A percentile compares a stretch with the other conserved stretches of the same genome.
Conservation (phyloP, 2,329 filamentous ascomycete genomes). For the Fusarium graminum region DNA sequence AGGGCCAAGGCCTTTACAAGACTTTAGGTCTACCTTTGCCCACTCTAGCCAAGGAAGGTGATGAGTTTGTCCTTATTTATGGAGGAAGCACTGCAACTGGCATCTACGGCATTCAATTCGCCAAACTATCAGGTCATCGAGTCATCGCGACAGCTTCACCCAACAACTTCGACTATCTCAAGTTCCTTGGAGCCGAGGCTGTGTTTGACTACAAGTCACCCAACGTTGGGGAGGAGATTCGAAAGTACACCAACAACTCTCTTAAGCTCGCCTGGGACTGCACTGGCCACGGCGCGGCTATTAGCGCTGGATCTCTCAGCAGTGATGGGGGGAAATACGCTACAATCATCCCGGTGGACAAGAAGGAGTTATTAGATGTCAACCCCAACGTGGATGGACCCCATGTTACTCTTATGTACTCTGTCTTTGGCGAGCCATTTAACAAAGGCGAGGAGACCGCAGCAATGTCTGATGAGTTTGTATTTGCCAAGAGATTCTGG, state of each 20-base stretch:
- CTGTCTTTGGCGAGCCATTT: conserved; percentile 25
- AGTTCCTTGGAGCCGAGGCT: conserved; percentile 57
- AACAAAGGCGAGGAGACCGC: conserved; percentile 5
- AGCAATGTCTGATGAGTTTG: conserved; percentile 14
- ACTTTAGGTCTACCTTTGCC: conserved; percentile 61
- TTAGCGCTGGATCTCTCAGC: conserved; percentile 15
- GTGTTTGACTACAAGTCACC: conserved; percentile 60
- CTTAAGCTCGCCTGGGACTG: conserved; percentile 49
- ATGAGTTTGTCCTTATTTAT: conserved; percentile 58
- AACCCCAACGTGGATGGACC: conserved; percentile 24
- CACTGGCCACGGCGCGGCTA: conserved; percentile 8
- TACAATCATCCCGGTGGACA: neutral
- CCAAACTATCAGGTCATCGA: conserved; percentile 54
- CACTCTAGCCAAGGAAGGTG: conserved; percentile 53
- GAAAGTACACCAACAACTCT: conserved; percentile 38
- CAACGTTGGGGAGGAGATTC: conserved; percentile 46
- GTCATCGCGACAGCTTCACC: conserved; percentile 56
- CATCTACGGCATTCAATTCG: conserved; percentile 62
- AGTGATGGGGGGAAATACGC: conserved; percentile 22
- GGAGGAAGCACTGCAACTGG: conserved; percentile 67
- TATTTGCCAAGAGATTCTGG: conserved; percentile 20
- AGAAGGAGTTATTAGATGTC: conserved; percentile 1
- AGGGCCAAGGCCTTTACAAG: conserved; percentile 62
- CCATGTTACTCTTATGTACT: conserved; percentile 21
- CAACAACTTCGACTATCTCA: conserved; percentile 52